Percentiles rank a stretch among this genome's conserved stretches.
Evolutionary conservation across 768 basidiomycete species (phyloP).

Genomic region (Boletellus ananiceps): DNA sequence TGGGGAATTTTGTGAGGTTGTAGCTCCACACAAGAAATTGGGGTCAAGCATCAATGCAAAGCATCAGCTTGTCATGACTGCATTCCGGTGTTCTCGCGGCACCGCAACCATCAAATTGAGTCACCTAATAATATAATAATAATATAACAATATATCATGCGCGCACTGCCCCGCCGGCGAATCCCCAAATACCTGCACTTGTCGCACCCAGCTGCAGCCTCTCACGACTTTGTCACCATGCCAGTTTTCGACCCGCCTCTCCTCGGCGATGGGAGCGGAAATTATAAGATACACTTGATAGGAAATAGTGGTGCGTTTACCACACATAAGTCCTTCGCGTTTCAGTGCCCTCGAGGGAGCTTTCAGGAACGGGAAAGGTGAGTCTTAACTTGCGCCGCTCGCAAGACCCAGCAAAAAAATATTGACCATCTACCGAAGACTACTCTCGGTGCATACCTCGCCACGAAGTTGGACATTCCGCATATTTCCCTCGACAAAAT

Average conservation of each 20-base stretch:
- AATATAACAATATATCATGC: too few relatives aligned
- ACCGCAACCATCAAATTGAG: not conserved
- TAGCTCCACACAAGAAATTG: too few relatives aligned
- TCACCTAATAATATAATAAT: too few relatives aligned
- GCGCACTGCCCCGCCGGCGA: not conserved
- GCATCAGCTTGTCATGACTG: too few relatives aligned
- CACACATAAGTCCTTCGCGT: not conserved
- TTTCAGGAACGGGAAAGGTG: slow-evolving; percentile 39
- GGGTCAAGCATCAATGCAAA: too few relatives aligned
- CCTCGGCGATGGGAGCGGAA: slow-evolving; percentile 44
- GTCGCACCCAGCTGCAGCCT: too few relatives aligned
- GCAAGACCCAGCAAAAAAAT: not conserved
- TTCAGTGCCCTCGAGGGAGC: not conserved
- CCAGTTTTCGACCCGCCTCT: slow-evolving; percentile 14
- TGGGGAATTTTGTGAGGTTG: too few relatives aligned
- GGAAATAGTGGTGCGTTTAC: slow-evolving; percentile 49
- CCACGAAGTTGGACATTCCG: slow-evolving; percentile 41
- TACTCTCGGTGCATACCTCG: slow-evolving; percentile 45
- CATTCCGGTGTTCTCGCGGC: too few relatives aligned
- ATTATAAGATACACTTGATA: slow-evolving; percentile 43
- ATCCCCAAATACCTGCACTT: too few relatives aligned
- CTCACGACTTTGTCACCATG: slow-evolving; percentile 8
- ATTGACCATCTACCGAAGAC: slow-evolving; percentile 31
- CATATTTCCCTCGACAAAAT: slow-evolving; percentile 45
- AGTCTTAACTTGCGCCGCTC: too few relatives aligned